Conservation (phyloP, 2,329 filamentous ascomycete genomes). For the Trichoderma arundinaceum region DNA sequence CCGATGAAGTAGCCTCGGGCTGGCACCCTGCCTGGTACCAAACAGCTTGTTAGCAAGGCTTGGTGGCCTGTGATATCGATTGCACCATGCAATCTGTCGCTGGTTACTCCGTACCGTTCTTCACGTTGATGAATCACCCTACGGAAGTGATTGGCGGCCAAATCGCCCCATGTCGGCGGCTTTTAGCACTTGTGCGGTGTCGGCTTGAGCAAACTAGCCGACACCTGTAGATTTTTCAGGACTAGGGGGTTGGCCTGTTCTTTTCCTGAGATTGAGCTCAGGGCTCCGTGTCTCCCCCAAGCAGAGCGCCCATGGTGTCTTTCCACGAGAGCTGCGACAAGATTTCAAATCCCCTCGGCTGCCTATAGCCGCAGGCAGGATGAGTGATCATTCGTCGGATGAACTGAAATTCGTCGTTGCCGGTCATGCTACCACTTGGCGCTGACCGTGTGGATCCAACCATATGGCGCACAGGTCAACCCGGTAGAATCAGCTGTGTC, state of each 20-base stretch:
- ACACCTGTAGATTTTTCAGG: too few relatives aligned
- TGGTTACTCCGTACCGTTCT: background rate
- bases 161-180: background rate
- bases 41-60: background rate
- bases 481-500: background rate
- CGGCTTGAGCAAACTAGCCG: slow-evolving; percentile 6
- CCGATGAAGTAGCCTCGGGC: slow-evolving; percentile 23
- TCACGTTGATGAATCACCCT: background rate
- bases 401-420: slow-evolving; percentile 23
- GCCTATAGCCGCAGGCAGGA: background rate
- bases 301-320: background rate
- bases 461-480: background rate
- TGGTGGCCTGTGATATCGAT: slow-evolving; percentile 1
- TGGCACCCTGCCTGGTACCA: background rate
- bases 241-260: background rate
- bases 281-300: background rate
- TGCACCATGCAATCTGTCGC: slow-evolving; percentile 9
- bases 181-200: background rate
- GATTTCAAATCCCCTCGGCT: slow-evolving; percentile 1
- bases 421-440: slow-evolving; percentile 9
- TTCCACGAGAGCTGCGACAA: background rate
- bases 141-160: background rate
- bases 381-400: slow-evolving; percentile 15
- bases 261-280: background rate
- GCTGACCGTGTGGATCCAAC: slow-evolving; percentile 17